These are phyloP conservation scores for Bremia lactucae DNA, from an alignment of 352 stramenopile species.

Conservation along the genomic window DNA sequence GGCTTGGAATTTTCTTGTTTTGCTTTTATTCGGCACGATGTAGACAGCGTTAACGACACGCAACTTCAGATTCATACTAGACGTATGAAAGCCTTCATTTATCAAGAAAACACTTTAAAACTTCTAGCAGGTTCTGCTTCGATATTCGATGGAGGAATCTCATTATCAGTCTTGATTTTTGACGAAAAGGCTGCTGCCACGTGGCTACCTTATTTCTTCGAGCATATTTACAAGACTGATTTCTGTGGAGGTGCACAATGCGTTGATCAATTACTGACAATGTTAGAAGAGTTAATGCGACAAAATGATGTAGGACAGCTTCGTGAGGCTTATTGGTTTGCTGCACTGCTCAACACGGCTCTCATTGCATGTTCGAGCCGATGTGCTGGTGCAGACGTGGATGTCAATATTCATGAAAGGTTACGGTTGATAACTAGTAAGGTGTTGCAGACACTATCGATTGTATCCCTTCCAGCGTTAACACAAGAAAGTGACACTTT, in stretches of 20 bases:
- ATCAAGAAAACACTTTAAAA: constrained; percentile 22
- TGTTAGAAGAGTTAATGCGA: constrained; percentile 6
- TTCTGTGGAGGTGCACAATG: constrained; percentile 12
- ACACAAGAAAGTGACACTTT: not conserved
- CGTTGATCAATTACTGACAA: constrained; percentile 12
- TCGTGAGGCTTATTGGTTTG: constrained; percentile 25
- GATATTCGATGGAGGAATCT: constrained; percentile 13
- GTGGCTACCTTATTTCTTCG: constrained; percentile 29
- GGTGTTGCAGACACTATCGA: constrained; percentile 7
- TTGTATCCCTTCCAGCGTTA: not conserved
- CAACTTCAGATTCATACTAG: constrained; percentile 8
- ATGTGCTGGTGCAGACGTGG: constrained; percentile 5
- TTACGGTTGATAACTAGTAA: constrained; percentile 7
- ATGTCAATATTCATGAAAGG: not conserved
- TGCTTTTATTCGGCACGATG: constrained; percentile 8
- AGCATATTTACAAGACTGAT: constrained; percentile 19
- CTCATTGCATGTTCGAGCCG: constrained; percentile 19
- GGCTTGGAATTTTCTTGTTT: constrained; percentile 22
- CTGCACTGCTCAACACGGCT: constrained; percentile 30
- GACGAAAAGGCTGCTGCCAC: constrained; percentile 8
- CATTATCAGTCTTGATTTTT: constrained; percentile 21
- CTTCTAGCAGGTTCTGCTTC: constrained; percentile 9
- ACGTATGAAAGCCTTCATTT: constrained; percentile 18
- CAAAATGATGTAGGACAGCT: constrained; percentile 6
- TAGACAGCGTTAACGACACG: constrained; percentile 2